A percentile compares a stretch with the other conserved stretches of the same genome.
phyloP scores from a whole-genome alignment of 306 rosid genomes.

The Clitoria ternatea region DNA sequence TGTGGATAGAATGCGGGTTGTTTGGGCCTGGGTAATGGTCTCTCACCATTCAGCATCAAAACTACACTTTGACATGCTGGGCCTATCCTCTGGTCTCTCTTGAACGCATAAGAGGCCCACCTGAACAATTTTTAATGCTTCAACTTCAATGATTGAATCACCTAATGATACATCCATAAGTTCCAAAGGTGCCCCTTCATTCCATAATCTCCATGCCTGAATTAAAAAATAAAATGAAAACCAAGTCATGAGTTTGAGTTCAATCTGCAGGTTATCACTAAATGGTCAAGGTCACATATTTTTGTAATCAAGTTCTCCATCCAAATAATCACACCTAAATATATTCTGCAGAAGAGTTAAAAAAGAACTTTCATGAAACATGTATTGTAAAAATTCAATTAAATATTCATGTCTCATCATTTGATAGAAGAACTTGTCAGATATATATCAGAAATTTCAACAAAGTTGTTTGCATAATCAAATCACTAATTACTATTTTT shows the following conservation, averaged over 20 bases:
- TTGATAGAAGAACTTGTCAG: too few relatives aligned
- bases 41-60: conserved; percentile 30
- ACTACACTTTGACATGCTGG: conserved; percentile 23
- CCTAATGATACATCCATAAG: conserved; percentile 5
- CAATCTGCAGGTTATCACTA: not conserved
- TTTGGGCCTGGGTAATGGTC: not conserved
- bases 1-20: conserved; percentile 24
- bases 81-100: conserved; percentile 28
- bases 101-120: conserved; percentile 28
- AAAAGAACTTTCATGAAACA: too few relatives aligned
- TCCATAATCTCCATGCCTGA: conserved; percentile 33
- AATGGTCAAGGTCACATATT: too few relatives aligned
- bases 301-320: too few relatives aligned
- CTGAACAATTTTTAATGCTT: conserved; percentile 7
- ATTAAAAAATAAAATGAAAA: not conserved
- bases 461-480: too few relatives aligned
- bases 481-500: too few relatives aligned
- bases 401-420: too few relatives aligned
- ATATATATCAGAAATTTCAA: too few relatives aligned
- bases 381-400: too few relatives aligned
- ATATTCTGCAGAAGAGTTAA: too few relatives aligned
- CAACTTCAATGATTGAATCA: not conserved
- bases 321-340: too few relatives aligned
- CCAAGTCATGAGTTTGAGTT: not conserved
- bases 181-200: conserved; percentile 11